Base-by-base conservation (phyloP, 495 filamentous ascomycete genomes). In the Penicillium riverlandense region DNA sequence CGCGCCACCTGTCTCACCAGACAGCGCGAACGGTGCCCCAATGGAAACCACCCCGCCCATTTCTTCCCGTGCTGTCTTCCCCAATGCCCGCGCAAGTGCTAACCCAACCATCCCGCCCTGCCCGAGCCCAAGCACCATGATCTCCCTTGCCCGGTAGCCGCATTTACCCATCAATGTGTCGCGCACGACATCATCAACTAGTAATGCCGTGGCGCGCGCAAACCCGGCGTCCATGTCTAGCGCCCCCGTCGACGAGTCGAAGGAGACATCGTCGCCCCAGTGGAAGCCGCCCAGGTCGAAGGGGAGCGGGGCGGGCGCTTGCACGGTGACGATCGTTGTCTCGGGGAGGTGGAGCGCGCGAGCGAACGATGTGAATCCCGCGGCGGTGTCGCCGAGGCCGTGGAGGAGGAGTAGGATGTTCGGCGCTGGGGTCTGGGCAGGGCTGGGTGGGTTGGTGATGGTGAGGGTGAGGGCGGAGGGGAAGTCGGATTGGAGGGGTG, bases 371-470 rank as follows among this genome's bases (percentile, higher is more conserved):
- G 80, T 72, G 69, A 96, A 95, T 10, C 83, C 67, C 2, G 55
- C 47, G 33, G 84, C 72, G 11, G 76, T 79, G 62, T 96, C 91
- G 29, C 92, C 92, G 2, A 97, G 77, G 43, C 91, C 90, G 66
- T 98, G 91, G 35, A 96, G 81, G 38, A 96, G 79, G 59, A 96
- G 63, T 32, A 97, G 84, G 57, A 96, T 74, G 54, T 90, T 82
- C 13, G 80, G 82, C 41, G 79, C 55, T 40, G 57, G 66, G 37
- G 38, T 50, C 44, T 41, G 51, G 50, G 60, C 48, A 40, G 53
- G 47, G 13, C 54, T 37, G 15, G 70, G 67, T 40, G 69, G 61
- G 35, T 58, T 44, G 29, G 65, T 67, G 62, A 79, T 58, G 40
- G 68, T 70, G 28, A 78, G 49, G 40, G 57, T 66, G 38, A 75